Evolutionary conservation across 805 yeast species (phyloP), one percentile per base, ranked within the genome.

Genomic region (Candida lessepsii): DNA sequence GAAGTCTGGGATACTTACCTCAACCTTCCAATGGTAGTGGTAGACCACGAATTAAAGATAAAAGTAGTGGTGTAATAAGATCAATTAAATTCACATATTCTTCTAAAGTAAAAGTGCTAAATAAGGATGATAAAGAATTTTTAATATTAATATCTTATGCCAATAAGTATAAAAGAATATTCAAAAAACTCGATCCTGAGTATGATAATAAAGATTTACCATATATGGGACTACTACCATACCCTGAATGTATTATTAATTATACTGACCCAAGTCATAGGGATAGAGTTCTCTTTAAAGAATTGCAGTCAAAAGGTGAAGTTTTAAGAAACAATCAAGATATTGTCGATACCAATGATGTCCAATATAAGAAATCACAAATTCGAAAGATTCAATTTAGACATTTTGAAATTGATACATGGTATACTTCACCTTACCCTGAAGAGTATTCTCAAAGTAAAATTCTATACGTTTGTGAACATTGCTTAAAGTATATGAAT

Each of bases 361-460:
- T 32, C 7, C 35, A 32, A 32, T 45, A 45, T 31, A 24, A 36
- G 11, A 47, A 50, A 36, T 56, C 62, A 2, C 70, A 73, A 42
- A 74, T 85, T 29, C 71, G 75, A 35, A 76, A 76, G 41, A 81
- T 90, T 17, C 88, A 81, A 51, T 80, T 90, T 48, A 77, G 88
- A 25, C 74, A 75, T 31, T 77, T 64, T 58, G 89, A 84, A 56
- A 86, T 93, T 19, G 85, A 83, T 45, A 86, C 96, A 0, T 88
- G 97, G 96, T 90, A 86, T 60, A 78, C 86, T 3, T 81, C 96
- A 0, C 98, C 98, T 1, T 93, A 86, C 56, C 97, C 98, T 0
- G 89, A 85, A 45, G 93, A 86, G 53, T 86, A 80, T 53, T 77
- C 86, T 29, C 72, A 71, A 21, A 75, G 80, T 33, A 67, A 68